phyloP scores from a whole-genome alignment of 495 filamentous ascomycete species.

The Hypoxylon lenormandii region DNA sequence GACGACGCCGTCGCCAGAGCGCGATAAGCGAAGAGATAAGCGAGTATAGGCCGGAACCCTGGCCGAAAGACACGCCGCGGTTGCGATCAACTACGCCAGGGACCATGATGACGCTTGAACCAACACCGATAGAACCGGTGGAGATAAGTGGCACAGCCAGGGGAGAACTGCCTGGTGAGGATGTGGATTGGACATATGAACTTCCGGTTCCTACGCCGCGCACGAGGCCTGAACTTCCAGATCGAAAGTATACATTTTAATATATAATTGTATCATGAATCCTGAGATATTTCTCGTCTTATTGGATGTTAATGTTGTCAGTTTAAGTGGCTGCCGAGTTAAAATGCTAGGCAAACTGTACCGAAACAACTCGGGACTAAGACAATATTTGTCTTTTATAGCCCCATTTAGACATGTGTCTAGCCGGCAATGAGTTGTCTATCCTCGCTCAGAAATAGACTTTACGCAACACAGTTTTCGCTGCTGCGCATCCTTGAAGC shows the following conservation, averaged over 20 bases:
- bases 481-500: no score
- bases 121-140: conserved; percentile 22
- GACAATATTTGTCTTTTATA: neutral
- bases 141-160: conserved; percentile 31
- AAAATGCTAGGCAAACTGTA: neutral
- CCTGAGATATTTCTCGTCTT: neutral
- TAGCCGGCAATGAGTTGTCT: neutral
- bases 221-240: conserved; percentile 45
- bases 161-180: conserved; percentile 41
- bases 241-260: conserved; percentile 45
- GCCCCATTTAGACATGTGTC: no score
- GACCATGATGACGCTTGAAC: conserved; percentile 30
- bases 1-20: conserved; percentile 26
- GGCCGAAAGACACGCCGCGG: conserved; percentile 47
- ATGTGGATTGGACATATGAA: conserved; percentile 46
- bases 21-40: conserved; percentile 27
- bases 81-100: conserved; percentile 42
- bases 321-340: neutral
- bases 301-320: conserved; percentile 18
- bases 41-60: conserved; percentile 49
- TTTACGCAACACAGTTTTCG: no score
- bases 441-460: neutral
- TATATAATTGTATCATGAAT: conserved; percentile 27
- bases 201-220: conserved; percentile 45
- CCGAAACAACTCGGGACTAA: neutral